phyloP scores from a whole-genome alignment of 768 basidiomycete species.

The Leccinum uliginosum region DNA sequence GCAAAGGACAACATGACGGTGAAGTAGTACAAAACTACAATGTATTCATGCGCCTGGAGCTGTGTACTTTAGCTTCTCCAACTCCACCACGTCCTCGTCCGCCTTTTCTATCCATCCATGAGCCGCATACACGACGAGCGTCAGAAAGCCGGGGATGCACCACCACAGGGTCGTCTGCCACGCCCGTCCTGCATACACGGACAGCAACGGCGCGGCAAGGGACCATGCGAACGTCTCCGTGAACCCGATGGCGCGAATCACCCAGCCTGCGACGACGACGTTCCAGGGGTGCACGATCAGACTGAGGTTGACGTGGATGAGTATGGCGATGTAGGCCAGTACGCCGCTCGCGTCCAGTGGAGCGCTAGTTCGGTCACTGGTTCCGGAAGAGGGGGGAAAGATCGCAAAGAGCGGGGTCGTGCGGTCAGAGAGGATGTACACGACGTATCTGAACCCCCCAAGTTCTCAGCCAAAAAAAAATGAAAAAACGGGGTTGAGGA shows the following conservation, averaged over 20 bases:
- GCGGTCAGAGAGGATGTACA: slow-evolving; percentile 40
- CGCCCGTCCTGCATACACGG: slow-evolving; percentile 41
- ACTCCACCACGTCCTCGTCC: slow-evolving; percentile 42
- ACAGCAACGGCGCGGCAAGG: slow-evolving; percentile 45
- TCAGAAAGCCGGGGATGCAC: slow-evolving; percentile 39
- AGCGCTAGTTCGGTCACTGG: slow-evolving; percentile 6
- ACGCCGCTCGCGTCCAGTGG: slow-evolving; percentile 44
- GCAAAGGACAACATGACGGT: slow-evolving; percentile 2
- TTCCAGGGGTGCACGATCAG: slow-evolving; percentile 38
- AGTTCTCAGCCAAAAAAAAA: slow-evolving; percentile 8
- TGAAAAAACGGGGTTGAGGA: neutral
- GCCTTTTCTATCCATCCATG: slow-evolving; percentile 42
- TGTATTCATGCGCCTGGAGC: slow-evolving; percentile 54
- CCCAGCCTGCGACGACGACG: slow-evolving; percentile 23
- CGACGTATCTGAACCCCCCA: slow-evolving; percentile 43
- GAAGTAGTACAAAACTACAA: neutral
- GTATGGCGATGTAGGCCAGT: slow-evolving; percentile 46
- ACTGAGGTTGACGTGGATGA: slow-evolving; percentile 47
- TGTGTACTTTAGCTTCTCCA: slow-evolving; percentile 52
- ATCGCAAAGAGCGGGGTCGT: slow-evolving; percentile 47
- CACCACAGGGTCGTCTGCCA: slow-evolving; percentile 59
- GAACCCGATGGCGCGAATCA: slow-evolving; percentile 31
- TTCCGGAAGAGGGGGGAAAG: slow-evolving; percentile 31
- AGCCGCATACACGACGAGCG: slow-evolving; percentile 43
- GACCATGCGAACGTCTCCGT: slow-evolving; percentile 35